phyloP scores from a whole-genome alignment of 2,329 filamentous ascomycete genomes.

The Penicillium sclerotiorum region DNA sequence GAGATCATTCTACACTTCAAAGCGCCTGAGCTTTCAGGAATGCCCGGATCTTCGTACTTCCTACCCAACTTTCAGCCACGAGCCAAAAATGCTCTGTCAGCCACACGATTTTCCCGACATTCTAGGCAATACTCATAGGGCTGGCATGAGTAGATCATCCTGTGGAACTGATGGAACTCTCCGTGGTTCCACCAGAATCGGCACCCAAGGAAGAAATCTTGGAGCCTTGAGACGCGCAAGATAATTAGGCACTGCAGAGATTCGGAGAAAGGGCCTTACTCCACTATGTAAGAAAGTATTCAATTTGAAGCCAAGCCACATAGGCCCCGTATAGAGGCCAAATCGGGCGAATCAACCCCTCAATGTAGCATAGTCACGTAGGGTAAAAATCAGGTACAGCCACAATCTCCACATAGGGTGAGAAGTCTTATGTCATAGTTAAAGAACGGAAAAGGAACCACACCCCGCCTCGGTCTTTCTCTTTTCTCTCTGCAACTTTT shows the following conservation, averaged over 20 bases:
- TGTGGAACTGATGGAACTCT: neutral
- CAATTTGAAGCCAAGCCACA: constrained; percentile 1
- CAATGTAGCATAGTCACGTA: neutral
- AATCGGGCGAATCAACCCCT: neutral
- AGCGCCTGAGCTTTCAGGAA: too few relatives aligned
- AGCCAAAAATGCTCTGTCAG: too few relatives aligned
- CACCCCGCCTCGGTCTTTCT: constrained; percentile 19
- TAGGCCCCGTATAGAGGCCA: neutral
- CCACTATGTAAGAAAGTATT: neutral
- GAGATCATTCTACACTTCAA: too few relatives aligned
- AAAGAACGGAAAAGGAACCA: constrained; percentile 21
- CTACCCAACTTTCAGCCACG: too few relatives aligned
- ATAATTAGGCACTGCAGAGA: neutral
- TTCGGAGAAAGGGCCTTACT: too few relatives aligned
- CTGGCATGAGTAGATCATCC: constrained; percentile 4
- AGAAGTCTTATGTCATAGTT: constrained; percentile 30
- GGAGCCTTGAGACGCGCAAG: neutral
- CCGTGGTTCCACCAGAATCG: neutral
- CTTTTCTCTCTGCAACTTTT: constrained; percentile 12
- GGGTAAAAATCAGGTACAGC: constrained; percentile 9
- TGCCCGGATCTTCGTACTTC: too few relatives aligned
- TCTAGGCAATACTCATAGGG: constrained; percentile 3
- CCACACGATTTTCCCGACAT: neutral
- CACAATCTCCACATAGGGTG: constrained; percentile 9
- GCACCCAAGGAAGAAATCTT: neutral